phyloP scores from a whole-genome alignment of 495 filamentous ascomycete species.

The Immersiella caudata region DNA sequence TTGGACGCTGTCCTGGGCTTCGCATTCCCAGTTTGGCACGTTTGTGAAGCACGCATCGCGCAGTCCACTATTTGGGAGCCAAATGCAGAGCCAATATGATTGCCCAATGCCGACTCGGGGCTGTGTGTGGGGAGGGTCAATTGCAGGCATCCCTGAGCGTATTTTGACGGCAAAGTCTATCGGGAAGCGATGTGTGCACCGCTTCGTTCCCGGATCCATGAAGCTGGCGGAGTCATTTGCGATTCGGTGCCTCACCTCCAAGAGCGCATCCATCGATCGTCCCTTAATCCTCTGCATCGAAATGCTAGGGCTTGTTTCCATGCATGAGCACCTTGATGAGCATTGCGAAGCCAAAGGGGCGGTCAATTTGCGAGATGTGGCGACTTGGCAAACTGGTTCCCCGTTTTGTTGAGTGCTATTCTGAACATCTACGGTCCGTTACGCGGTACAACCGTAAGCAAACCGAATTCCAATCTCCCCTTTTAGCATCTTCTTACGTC shows the following conservation, averaged over 20 bases:
- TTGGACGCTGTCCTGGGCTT: background rate
- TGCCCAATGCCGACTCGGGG: background rate
- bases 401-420: no score
- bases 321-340: no score
- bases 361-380: no score
- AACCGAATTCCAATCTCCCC: background rate
- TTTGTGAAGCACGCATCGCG: background rate
- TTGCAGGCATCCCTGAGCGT: background rate
- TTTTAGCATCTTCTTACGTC: background rate
- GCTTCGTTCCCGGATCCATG: background rate
- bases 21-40: background rate
- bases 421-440: no score
- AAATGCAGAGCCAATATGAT: background rate
- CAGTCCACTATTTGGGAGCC: background rate
- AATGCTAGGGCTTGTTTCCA: background rate
- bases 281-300: no score
- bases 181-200: background rate
- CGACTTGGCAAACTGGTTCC: no score
- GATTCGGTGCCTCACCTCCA: background rate
- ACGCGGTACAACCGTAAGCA: background rate
- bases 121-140: background rate
- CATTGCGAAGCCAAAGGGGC: no score
- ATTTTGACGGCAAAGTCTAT: constrained; percentile 12
- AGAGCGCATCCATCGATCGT: background rate
- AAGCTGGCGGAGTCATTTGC: background rate